A percentile compares a stretch with the other conserved stretches of the same genome.
These are phyloP conservation scores for Pinus tabuliformis DNA, from an alignment of 75 land plant genomes.

Conservation along the genomic window DNA sequence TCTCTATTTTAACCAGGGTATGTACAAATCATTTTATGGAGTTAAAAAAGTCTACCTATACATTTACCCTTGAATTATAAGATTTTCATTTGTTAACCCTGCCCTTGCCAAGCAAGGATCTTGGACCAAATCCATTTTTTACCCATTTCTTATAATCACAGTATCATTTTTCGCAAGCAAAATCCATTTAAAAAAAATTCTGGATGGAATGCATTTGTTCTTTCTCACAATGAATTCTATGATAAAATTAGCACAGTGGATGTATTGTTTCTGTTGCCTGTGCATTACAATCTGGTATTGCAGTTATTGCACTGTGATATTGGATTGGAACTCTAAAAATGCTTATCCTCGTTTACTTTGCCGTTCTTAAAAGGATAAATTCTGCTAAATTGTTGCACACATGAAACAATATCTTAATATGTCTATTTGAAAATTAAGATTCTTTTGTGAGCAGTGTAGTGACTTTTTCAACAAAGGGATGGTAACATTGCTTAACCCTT, in stretches of 20 bases:
- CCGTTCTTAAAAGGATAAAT: neutral
- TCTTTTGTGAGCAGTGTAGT: neutral
- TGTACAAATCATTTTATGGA: neutral
- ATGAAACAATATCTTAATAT: neutral
- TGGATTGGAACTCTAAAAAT: too few relatives aligned
- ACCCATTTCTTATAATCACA: too few relatives aligned
- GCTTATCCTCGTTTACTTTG: neutral
- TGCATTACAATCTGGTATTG: neutral
- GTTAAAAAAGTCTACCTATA: neutral
- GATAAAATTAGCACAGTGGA: neutral
- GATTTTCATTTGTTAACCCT: neutral
- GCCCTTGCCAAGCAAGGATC: neutral
- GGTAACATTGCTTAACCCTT: constrained; percentile 1
- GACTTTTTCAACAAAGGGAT: neutral
- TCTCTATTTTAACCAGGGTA: too few relatives aligned
- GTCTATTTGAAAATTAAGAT: constrained; percentile 1
- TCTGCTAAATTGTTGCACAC: neutral
- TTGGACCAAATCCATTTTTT: neutral
- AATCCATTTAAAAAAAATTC: too few relatives aligned
- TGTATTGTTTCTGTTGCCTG: neutral
- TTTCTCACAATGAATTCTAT: neutral
- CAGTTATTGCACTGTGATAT: too few relatives aligned
- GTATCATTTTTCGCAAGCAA: too few relatives aligned
- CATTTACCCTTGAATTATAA: neutral
- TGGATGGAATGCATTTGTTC: neutral